A percentile compares a stretch with the other conserved stretches of the same genome.
Conservation (phyloP, 805 yeast species). For the Brettanomyces anomalus region DNA sequence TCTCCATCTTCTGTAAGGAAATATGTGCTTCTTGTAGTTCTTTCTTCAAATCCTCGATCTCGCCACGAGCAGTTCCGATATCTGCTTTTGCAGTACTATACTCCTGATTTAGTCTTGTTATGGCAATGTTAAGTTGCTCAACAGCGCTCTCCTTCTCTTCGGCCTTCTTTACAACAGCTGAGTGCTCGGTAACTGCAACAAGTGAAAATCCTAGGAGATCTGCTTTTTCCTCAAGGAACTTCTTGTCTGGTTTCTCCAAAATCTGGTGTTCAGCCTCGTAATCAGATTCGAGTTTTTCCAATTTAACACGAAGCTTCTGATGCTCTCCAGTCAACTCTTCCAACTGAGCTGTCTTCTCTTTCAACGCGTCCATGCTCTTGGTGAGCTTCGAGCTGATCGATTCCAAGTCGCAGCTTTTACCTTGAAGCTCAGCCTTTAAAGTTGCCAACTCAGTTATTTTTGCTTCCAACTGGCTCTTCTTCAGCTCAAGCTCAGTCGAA, state of each 20-base stretch:
- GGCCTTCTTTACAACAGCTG: conserved; percentile 1
- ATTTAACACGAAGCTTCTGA: background rate
- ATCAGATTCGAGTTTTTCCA: conserved; percentile 1
- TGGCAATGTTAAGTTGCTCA: conserved; percentile 1
- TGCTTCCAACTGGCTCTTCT: conserved; percentile 5
- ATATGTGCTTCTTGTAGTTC: background rate
- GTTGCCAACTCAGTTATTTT: background rate
- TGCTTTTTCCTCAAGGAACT: conserved; percentile 15
- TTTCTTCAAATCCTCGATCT: background rate
- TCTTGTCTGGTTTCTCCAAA: conserved; percentile 5
- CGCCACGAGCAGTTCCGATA: background rate
- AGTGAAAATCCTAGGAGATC: conserved; percentile 6
- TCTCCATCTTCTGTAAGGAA: background rate
- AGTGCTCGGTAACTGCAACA: conserved; percentile 15
- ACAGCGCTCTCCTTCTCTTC: background rate
- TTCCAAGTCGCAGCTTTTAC: conserved; percentile 2
- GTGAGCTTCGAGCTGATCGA: background rate
- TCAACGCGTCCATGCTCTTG: background rate
- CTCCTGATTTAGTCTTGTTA: background rate
- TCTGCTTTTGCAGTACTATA: background rate
- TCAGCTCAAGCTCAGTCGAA: background rate
- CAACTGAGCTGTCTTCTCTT: conserved; percentile 1
- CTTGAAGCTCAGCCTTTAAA: background rate
- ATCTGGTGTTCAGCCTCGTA: background rate
- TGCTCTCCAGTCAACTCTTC: conserved; percentile 1